Base-by-base conservation (phyloP, 345 rosid species). In the Limnanthes douglasii region DNA sequence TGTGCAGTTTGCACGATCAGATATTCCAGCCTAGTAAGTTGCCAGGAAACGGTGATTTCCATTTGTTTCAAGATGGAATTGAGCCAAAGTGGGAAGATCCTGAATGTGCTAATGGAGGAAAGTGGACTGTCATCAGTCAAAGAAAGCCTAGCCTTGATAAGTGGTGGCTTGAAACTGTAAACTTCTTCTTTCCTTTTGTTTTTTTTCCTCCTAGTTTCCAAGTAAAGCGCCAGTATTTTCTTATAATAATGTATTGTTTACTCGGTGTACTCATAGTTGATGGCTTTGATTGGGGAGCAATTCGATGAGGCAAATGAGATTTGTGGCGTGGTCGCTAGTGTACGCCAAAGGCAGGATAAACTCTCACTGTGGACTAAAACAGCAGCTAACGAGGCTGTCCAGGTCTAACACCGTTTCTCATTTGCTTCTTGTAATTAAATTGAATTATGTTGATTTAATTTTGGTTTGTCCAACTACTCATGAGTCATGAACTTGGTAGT, bases 1-100 rank as follows among this genome's bases (percentile, higher is more conserved):
- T 39, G 15, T 45, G 56, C 49, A 88, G 97, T 59, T 75, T 88
- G 65, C 62, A 75, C 36, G 85, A 73, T 24, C 82, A 78, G 38
- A 66, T 70, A 52, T 72, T 88, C 59, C 66, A 65, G 73, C 90
- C 97, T 4, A 76, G 95, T 56, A 73, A 48, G 52, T 65, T 83
- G 48, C 54, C 68, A 12, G 52, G 21, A 12, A 61, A 53, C 48
- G 78, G 78, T 26, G 95, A 88, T 44, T 71, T 83, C 53, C 97
- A 88, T 57, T 48, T 88, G 64, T 88, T 88, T 48, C 75, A 61
- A 77, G 78, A 54, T 53, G 97, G 95, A 17, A 38, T 88, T 56
- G 95, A 83, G 43, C 97, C 97, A 6, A 88, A 83, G 43, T 88
- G 95, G 97, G 97, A 88, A 64, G 97, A 88, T 68, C 93, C 93